Evolutionary conservation across 2,329 filamentous ascomycete genomes (phyloP).

Genomic region (Fusarium pininemorale): DNA sequence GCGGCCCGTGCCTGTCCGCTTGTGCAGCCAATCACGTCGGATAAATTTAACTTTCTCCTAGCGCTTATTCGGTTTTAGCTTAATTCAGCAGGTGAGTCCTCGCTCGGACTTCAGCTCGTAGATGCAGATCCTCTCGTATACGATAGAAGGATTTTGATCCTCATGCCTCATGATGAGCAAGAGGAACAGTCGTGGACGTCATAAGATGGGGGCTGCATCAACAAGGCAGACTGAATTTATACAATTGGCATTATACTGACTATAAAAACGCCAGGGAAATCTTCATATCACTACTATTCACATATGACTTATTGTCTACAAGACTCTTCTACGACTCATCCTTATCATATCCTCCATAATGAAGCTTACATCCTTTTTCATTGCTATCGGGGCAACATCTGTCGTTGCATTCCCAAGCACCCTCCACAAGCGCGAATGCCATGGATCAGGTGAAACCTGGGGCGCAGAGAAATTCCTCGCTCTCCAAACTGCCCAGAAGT

Average conservation of each 20-base stretch:
- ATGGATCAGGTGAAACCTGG: not conserved
- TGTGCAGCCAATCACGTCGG: not conserved
- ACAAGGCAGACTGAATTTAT: not conserved
- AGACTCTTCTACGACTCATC: not conserved
- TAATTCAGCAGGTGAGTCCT: not conserved
- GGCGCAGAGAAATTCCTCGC: not conserved
- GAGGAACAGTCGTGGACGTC: not conserved
- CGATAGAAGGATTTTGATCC: not conserved
- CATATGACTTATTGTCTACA: fast-evolving
- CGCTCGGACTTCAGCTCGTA: not conserved
- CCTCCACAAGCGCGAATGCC: not conserved
- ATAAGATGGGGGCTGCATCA: not conserved
- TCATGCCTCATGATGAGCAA: not conserved
- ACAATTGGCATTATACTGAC: fast-evolving
- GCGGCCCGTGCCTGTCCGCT: not conserved
- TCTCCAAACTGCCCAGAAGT: not conserved
- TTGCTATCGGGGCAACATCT: not conserved
- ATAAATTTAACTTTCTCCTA: not conserved
- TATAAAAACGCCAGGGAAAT: not conserved
- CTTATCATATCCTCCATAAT: fast-evolving
- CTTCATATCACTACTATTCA: not conserved
- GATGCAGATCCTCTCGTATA: not conserved
- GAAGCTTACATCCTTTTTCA: not conserved
- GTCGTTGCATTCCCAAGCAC: not conserved
- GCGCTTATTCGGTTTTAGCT: not conserved